Evolutionary conservation across 2,329 filamentous ascomycete species (phyloP).

Genomic region (Phialophora macrospora): DNA sequence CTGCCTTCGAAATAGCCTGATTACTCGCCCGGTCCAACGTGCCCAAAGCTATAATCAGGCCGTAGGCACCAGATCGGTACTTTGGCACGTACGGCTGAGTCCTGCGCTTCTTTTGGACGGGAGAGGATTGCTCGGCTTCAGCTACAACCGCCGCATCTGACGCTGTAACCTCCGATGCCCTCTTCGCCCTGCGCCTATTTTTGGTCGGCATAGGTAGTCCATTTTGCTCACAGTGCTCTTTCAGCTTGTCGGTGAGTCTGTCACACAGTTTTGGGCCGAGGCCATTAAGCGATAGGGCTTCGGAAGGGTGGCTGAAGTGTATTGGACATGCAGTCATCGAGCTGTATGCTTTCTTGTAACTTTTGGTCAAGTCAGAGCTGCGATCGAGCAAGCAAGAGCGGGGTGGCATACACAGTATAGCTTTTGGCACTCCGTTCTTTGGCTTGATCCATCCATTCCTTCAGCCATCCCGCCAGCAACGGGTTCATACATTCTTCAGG

Average conservation of each 20-base stretch:
- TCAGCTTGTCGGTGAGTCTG: conserved; percentile 65
- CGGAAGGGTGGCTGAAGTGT: conserved; percentile 71
- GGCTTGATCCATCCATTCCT: conserved; percentile 75
- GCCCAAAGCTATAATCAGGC: conserved; percentile 69
- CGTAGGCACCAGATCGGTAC: conserved; percentile 75
- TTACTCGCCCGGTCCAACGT: conserved; percentile 61
- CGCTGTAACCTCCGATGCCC: conserved; percentile 43
- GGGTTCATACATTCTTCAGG: conserved; percentile 66
- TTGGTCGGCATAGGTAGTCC: conserved; percentile 70
- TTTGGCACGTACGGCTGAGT: conserved; percentile 72
- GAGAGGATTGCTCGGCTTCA: conserved; percentile 44
- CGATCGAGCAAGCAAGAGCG: not conserved
- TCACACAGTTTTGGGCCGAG: conserved; percentile 74
- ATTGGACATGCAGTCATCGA: conserved; percentile 77
- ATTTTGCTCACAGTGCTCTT: conserved; percentile 66
- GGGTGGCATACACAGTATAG: conserved; percentile 54
- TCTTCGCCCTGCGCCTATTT: conserved; percentile 38
- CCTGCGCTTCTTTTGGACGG: conserved; percentile 61
- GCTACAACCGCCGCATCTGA: conserved; percentile 36
- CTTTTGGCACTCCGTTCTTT: conserved; percentile 72
- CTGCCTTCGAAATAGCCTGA: conserved; percentile 67
- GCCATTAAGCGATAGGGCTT: conserved; percentile 73
- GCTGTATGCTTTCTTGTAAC: conserved; percentile 76
- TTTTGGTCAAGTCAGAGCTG: conserved; percentile 40
- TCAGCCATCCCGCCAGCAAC: conserved; percentile 72